Conservation (phyloP, 345 rosid species). For the Aquilaria sinensis region DNA sequence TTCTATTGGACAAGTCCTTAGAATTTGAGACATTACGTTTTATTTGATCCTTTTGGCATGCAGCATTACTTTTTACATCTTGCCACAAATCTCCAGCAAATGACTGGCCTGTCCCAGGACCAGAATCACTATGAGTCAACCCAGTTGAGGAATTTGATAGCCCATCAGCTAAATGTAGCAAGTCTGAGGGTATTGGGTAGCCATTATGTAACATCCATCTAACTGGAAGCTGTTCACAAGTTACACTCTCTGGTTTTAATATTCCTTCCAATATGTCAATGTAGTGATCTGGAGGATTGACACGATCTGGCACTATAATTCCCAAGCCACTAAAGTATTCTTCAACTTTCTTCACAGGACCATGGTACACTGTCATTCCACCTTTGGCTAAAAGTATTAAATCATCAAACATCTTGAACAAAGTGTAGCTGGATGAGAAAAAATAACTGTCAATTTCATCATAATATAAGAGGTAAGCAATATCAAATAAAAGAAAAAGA, state of each 20-base stretch:
- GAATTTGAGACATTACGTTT: constrained; percentile 30
- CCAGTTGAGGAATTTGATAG: constrained; percentile 22
- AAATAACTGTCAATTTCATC: constrained; percentile 14
- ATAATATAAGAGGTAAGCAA: neutral
- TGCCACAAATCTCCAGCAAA: constrained; percentile 50
- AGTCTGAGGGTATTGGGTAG: constrained; percentile 68
- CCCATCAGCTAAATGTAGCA: constrained; percentile 58
- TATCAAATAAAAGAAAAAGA: neutral
- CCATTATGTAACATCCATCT: constrained; percentile 93
- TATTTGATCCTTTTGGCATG: constrained; percentile 30
- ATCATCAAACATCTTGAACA: constrained; percentile 94
- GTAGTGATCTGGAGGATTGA: constrained; percentile 86
- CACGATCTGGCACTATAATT: constrained; percentile 70
- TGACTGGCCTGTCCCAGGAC: constrained; percentile 27
- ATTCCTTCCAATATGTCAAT: constrained; percentile 87
- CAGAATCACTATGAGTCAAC: constrained; percentile 13
- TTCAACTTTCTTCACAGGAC: constrained; percentile 72
- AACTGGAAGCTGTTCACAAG: constrained; percentile 64
- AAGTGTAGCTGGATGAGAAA: constrained; percentile 46
- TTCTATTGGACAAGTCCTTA: constrained; percentile 63
- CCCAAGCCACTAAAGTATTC: constrained; percentile 74
- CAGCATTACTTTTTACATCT: constrained; percentile 39
- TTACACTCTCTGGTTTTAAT: constrained; percentile 47
- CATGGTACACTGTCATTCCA: constrained; percentile 75
- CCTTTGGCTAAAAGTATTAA: constrained; percentile 87